phyloP scores from a whole-genome alignment of 108 stramenopile species.

The Skeletonema grethae region DNA sequence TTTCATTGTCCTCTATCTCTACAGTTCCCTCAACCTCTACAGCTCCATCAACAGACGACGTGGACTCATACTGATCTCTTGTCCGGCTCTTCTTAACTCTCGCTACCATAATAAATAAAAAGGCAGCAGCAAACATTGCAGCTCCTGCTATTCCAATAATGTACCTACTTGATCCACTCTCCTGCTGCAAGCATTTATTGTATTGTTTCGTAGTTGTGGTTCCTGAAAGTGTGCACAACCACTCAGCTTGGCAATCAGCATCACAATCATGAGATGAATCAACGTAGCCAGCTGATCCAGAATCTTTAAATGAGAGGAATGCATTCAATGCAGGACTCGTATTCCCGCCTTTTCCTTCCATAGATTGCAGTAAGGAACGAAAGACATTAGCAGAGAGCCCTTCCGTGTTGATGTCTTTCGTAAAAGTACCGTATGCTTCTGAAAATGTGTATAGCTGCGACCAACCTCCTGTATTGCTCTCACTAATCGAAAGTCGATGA shows the following conservation, averaged over 20 bases:
- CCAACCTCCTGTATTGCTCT: constrained; percentile 22
- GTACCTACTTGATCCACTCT: background rate
- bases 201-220: constrained; percentile 23
- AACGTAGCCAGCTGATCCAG: constrained; percentile 24
- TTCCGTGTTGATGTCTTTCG: constrained; percentile 14
- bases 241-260: constrained; percentile 34
- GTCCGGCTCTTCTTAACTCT: constrained; percentile 10
- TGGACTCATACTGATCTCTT: constrained; percentile 14
- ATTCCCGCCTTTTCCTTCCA: constrained; percentile 17
- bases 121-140: constrained; percentile 7
- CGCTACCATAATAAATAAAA: constrained; percentile 2
- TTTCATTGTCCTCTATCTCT: background rate
- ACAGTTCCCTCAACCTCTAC: background rate
- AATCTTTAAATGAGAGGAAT: constrained; percentile 22
- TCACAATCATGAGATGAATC: constrained; percentile 18
- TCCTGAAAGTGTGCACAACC: constrained; percentile 38
- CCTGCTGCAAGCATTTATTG: constrained; percentile 22
- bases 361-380: constrained; percentile 36
- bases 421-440: constrained; percentile 25
- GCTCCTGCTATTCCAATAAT: constrained; percentile 4
- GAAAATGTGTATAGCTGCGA: constrained; percentile 49
- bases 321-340: constrained; percentile 27
- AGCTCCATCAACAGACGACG: constrained; percentile 12
- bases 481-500: constrained; percentile 9
- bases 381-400: constrained; percentile 35